Evolutionary conservation across 2,329 filamentous ascomycete species (phyloP), one percentile per base, ranked within the genome.

Genomic region (Elsinoe fawcettii): DNA sequence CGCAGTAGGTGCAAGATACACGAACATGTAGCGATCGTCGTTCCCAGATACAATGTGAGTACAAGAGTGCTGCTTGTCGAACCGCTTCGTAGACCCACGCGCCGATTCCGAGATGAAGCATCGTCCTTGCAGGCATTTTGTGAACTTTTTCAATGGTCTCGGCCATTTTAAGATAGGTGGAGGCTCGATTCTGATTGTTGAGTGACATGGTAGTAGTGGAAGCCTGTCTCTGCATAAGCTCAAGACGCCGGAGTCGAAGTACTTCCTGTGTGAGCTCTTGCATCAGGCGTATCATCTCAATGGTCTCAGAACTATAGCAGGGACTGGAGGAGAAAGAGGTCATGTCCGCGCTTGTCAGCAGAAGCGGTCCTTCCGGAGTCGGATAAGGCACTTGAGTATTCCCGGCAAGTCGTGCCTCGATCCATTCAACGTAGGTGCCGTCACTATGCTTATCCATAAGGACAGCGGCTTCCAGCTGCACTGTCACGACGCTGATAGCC

Each of bases 11-110:
- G 27, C 25, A 37, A 12, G 34, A 63, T 62, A 43, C 14, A 16
- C 8, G 14, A 51, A 58, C 57, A 5, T 65, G 63, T 57, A 69
- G 59, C 6, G 62, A 56, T 18, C 63, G 37, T 1, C 60, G 41
- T n/a, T 64, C 37, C 7, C 57, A 39, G 39, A 69, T 56, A 23
- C 65, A 66, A 43, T 63, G 59, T 12, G 63, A 60, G 57, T 67
- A 69, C 25, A 70, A 46, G 1, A 60, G 46, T 16, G 63, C 60
- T 5, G 64, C 61, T 5, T 67, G 60, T 5, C 66, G 63, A 8
- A 65, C 57, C 2, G 66, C 60, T 57, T 70, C 67, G 58, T 66
- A 68, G 3, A 20, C 14, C 37, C 37, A 43, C 3, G 37, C 37
- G 9, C 14, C 37, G 3, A 16, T 16, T 43, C 37, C 37, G 20